phyloP scores from a whole-genome alignment of 768 basidiomycete genomes.

The Tricholoma hemisulphureum region DNA sequence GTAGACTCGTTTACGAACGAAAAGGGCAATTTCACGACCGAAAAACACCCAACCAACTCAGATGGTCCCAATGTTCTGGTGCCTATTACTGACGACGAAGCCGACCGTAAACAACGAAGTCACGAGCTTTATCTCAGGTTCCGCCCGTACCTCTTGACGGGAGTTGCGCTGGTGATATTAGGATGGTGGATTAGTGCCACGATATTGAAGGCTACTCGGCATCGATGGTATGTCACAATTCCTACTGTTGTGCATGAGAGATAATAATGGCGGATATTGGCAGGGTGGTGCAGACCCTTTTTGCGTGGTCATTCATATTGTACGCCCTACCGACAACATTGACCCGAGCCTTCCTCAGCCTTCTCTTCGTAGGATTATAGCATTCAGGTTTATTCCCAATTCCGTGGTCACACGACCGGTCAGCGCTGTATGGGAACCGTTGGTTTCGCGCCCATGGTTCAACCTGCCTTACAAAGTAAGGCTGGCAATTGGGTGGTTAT shows the following conservation, averaged over 20 bases:
- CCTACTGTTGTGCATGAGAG: slow-evolving; percentile 3
- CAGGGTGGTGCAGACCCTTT: slow-evolving; percentile 79
- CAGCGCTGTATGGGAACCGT: slow-evolving; percentile 63
- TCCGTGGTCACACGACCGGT: slow-evolving; percentile 70
- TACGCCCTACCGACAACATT: slow-evolving; percentile 31
- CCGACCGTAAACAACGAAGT: not conserved
- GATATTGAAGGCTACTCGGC: slow-evolving; percentile 64
- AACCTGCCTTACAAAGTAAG: slow-evolving; percentile 48
- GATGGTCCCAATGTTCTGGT: slow-evolving; percentile 3
- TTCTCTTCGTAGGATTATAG: slow-evolving; percentile 54
- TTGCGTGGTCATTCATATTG: slow-evolving; percentile 82
- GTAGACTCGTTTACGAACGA: slow-evolving; percentile 22
- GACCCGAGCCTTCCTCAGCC: not conserved
- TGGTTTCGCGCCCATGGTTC: slow-evolving; percentile 68
- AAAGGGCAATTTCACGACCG: slow-evolving; percentile 14
- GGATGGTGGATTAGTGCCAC: slow-evolving; percentile 87
- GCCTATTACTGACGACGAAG: slow-evolving; percentile 8
- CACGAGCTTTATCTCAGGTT: slow-evolving; percentile 18
- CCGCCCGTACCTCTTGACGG: slow-evolving; percentile 49
- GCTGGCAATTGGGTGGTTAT: slow-evolving; percentile 70
- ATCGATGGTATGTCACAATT: slow-evolving; percentile 57
- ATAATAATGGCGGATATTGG: slow-evolving; percentile 8
- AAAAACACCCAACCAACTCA: slow-evolving; percentile 1
- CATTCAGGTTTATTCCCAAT: slow-evolving; percentile 82
- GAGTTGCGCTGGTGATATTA: slow-evolving; percentile 59